Evolutionary conservation across 768 basidiomycete genomes (phyloP), one percentile per base, ranked within the genome.

Genomic region (Paxillus ammoniavirescens): DNA sequence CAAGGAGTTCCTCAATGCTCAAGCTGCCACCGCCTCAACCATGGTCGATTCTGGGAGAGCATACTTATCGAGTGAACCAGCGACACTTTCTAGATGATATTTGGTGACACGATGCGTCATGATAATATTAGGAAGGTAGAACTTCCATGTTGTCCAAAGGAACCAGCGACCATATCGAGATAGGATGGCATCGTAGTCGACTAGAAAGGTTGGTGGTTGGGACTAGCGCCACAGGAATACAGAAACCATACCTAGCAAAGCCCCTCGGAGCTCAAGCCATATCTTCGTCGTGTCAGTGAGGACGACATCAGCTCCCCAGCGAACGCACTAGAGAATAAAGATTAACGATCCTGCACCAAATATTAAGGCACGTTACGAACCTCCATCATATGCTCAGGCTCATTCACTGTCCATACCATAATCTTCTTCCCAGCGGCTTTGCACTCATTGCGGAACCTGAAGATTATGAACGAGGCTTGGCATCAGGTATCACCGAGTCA

Each of bases 371-470:
- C 47, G 47, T 30, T 5, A 69, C 82, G 41, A 28, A 86, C 90
- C 83, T 93, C 91, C 80, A 91, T 89, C 91, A 93, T 93, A 64
- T 93, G 85, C 50, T 83, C 83, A 9, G 84, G 84, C 43, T 86
- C 80, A 65, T 99, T 99, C 26, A 98, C 96, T 0, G 97, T 99
- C 97, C 95, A 98, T 3, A 93, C 92, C 82, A 95, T 87, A 52
- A 98, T 61, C 60, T 79, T 79, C 79, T 97, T 97, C 17, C 88
- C 88, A 1, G 83, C 83, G 14, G 66, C 75, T 66, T 85, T 84
- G 74, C 92, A 94, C 60, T 94, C 89, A 43, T 76, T 71, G 51
- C 86, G 75, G 76, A 99, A 98, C 75, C 95, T 82, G 61, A 36
- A 56, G 31, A 50, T 45, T 30, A 49, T 21, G 46, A 50, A 43